These are phyloP conservation scores for Nakazawaea sp. DNA, from an alignment of 805 yeast species.

Conservation along the genomic window DNA sequence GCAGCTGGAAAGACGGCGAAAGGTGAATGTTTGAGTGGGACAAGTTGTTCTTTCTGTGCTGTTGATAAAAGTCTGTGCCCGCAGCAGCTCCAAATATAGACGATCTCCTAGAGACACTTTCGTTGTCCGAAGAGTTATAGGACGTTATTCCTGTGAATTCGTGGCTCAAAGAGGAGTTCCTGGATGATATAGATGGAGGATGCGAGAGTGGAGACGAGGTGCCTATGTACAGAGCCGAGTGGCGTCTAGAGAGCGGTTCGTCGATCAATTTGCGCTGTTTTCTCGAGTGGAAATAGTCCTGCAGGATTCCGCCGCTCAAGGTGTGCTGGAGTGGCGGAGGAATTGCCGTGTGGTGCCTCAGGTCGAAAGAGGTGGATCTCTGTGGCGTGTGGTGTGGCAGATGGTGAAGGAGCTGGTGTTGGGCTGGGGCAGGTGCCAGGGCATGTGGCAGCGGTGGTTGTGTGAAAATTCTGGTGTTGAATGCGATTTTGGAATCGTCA, in stretches of 20 bases:
- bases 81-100: conserved; percentile 12
- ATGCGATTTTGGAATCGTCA: conserved; percentile 7
- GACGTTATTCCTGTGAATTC: conserved; percentile 22
- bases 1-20: conserved; percentile 7
- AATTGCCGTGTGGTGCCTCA: conserved; percentile 6
- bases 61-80: not conserved
- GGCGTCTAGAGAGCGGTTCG: conserved; percentile 9
- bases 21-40: conserved; percentile 8
- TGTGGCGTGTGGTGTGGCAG: conserved; percentile 7
- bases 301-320: not conserved
- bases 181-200: conserved; percentile 18
- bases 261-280: conserved; percentile 9
- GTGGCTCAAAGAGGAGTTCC: conserved; percentile 24
- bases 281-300: conserved; percentile 12
- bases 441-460: conserved; percentile 12
- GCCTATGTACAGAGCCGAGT: conserved; percentile 6
- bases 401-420: conserved; percentile 6
- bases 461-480: conserved; percentile 14
- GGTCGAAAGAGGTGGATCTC: conserved; percentile 7
- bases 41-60: conserved; percentile 8
- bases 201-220: conserved; percentile 22
- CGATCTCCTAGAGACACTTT: conserved; percentile 19
- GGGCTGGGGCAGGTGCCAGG: conserved; percentile 11
- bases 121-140: conserved; percentile 13
- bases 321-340: not conserved